Evolutionary conservation across 2,329 filamentous ascomycete genomes (phyloP).

Genomic region (Hypoxylon sp.): DNA sequence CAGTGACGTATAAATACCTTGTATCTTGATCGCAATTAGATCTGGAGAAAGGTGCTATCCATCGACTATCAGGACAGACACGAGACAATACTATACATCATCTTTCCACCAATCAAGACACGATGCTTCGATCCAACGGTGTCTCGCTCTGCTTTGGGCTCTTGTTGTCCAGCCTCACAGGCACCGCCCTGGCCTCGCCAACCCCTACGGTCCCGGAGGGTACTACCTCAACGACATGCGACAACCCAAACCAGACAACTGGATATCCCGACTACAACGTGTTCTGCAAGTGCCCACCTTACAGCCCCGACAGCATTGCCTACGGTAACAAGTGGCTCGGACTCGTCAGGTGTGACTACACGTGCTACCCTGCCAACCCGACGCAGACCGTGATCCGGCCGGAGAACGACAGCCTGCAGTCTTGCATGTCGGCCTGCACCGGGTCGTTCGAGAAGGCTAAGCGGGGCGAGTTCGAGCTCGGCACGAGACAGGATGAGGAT

Average conservation of each 20-base stretch:
- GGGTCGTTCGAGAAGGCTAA: constrained; percentile 38
- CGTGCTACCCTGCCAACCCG: constrained; percentile 31
- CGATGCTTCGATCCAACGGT: constrained; percentile 13
- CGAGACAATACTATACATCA: background rate
- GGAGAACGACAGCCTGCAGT: constrained; percentile 29
- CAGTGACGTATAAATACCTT: background rate
- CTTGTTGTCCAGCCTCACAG: constrained; percentile 4
- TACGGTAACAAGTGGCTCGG: constrained; percentile 40
- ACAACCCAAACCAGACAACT: constrained; percentile 22
- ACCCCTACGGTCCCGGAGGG: constrained; percentile 15
- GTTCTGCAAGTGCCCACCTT: constrained; percentile 37
- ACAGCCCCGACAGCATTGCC: constrained; percentile 22
- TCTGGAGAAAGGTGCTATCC: background rate
- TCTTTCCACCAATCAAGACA: background rate
- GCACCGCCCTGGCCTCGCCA: constrained; percentile 9
- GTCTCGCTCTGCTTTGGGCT: constrained; percentile 9
- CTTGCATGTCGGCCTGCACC: constrained; percentile 38
- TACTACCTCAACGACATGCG: constrained; percentile 18
- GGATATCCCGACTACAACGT: constrained; percentile 39
- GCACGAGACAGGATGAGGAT: constrained; percentile 17
- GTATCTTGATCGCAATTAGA: background rate
- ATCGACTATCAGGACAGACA: background rate
- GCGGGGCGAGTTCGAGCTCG: constrained; percentile 12
- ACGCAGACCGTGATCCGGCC: constrained; percentile 31
- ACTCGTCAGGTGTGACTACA: constrained; percentile 37